These are phyloP conservation scores for Phyllosticta citribraziliensis DNA, from an alignment of 2,329 filamentous ascomycete species.

Conservation along the genomic window DNA sequence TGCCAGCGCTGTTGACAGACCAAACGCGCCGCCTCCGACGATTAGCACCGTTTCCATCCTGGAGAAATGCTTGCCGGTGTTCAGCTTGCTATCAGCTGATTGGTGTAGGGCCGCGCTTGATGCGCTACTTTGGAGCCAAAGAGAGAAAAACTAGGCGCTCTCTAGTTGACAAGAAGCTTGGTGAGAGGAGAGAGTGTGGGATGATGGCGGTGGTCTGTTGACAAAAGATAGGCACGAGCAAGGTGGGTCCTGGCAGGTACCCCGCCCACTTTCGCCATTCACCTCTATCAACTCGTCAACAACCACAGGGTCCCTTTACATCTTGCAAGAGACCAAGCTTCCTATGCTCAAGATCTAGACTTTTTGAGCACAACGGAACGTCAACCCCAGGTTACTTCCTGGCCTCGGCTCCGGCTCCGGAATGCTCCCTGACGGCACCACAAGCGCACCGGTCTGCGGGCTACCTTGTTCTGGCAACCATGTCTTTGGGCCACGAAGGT, in stretches of 20 bases:
- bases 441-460: neutral
- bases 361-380: neutral
- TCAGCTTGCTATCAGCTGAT: neutral
- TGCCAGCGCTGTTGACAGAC: constrained; percentile 6
- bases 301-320: neutral
- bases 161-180: neutral
- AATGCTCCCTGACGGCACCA: neutral
- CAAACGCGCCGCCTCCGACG: constrained; percentile 7
- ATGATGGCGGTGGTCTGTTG: neutral
- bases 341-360: neutral
- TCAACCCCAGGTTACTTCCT: neutral
- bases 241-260: neutral
- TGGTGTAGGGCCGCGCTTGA: neutral
- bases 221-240: neutral
- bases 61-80: neutral
- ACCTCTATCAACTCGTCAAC: neutral
- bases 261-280: neutral
- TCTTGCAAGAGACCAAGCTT: neutral
- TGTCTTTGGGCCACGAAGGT: neutral
- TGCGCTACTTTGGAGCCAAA: neutral
- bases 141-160: neutral
- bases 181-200: neutral
- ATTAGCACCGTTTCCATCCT: constrained; percentile 2
- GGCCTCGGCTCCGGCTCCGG: neutral
- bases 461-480: neutral